Percentiles rank a stretch among this genome's conserved stretches.
Evolutionary conservation across 495 filamentous ascomycete species (phyloP).

Genomic region (Penicillium canariense): DNA sequence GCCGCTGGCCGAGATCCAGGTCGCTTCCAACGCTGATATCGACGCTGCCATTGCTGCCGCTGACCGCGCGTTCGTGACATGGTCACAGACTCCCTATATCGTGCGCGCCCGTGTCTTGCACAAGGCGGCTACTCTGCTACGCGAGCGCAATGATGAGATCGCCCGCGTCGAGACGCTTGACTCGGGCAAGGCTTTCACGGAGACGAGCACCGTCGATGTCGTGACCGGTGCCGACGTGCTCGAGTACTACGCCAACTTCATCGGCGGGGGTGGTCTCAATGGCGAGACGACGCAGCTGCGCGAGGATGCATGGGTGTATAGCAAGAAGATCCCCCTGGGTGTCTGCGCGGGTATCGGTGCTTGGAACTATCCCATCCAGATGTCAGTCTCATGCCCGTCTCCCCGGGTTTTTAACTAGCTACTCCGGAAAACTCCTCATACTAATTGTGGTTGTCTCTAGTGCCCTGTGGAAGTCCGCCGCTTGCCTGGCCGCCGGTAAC

Average conservation of each 20-base stretch:
- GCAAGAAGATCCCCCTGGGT: slow-evolving; percentile 69
- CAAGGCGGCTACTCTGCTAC: slow-evolving; percentile 62
- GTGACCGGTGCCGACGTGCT: slow-evolving; percentile 72
- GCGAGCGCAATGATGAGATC: slow-evolving; percentile 67
- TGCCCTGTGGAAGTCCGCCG: slow-evolving; percentile 81
- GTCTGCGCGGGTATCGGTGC: slow-evolving; percentile 79
- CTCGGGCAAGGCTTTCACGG: slow-evolving; percentile 71
- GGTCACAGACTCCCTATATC: slow-evolving; percentile 63
- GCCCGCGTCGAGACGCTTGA: slow-evolving; percentile 67
- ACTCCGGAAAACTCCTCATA: no score
- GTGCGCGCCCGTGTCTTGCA: slow-evolving; percentile 69
- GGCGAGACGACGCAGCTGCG: slow-evolving; percentile 66
- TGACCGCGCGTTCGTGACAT: slow-evolving; percentile 58
- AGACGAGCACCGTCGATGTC: slow-evolving; percentile 74
- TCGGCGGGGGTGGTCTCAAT: slow-evolving; percentile 66
- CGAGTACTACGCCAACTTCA: slow-evolving; percentile 73
- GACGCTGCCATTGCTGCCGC: slow-evolving; percentile 65
- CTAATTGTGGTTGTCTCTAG: slow-evolving; percentile 20
- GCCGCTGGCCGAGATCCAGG: slow-evolving; percentile 60
- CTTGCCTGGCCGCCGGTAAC: slow-evolving; percentile 79
- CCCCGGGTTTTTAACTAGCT: background rate
- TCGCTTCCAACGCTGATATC: slow-evolving; percentile 61
- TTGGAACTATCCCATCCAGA: slow-evolving; percentile 87
- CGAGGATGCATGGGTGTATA: slow-evolving; percentile 71
- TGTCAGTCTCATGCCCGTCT: slow-evolving; percentile 39